Conservation (phyloP, 2,329 filamentous ascomycete genomes). For the Aschersonia sp. region DNA sequence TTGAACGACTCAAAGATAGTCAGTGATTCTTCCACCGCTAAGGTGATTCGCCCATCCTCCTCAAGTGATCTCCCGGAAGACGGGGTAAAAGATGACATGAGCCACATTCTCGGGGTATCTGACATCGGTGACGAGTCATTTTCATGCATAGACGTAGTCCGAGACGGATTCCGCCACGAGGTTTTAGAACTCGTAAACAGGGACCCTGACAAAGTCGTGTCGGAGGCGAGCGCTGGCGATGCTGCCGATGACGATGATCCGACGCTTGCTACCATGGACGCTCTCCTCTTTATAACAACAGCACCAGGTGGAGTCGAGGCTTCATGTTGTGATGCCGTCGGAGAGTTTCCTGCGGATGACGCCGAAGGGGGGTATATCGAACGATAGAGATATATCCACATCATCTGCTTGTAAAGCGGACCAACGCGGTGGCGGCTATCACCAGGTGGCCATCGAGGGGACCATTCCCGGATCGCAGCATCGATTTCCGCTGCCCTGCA, state of each 20-base stretch:
- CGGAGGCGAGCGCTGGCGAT: not conserved
- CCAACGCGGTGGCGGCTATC: constrained; percentile 42
- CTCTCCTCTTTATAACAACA: constrained; percentile 12
- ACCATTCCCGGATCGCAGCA: constrained; percentile 58
- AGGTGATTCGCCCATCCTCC: constrained; percentile 34
- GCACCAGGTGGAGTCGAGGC: constrained; percentile 7
- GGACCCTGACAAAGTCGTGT: not conserved
- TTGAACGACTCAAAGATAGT: constrained; percentile 38
- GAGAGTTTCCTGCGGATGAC: constrained; percentile 14
- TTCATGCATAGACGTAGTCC: constrained; percentile 26
- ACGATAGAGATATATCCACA: constrained; percentile 49
- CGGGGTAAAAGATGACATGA: constrained; percentile 24
- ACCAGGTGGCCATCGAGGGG: constrained; percentile 42
- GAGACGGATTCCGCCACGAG: constrained; percentile 19
- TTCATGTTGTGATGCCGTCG: constrained; percentile 13
- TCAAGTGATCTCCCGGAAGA: constrained; percentile 31
- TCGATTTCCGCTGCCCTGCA: constrained; percentile 65
- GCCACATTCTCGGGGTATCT: not conserved
- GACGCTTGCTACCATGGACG: constrained; percentile 19
- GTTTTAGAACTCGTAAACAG: constrained; percentile 15
- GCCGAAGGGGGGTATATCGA: constrained; percentile 41
- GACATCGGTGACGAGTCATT: constrained; percentile 11
- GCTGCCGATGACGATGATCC: constrained; percentile 1
- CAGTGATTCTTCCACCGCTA: constrained; percentile 42
- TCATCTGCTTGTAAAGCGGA: constrained; percentile 48